A percentile compares a stretch with the other conserved stretches of the same genome.
Evolutionary conservation across 176 grass and related monocot genomes (phyloP).

Genomic region (Cenchrus americanus): DNA sequence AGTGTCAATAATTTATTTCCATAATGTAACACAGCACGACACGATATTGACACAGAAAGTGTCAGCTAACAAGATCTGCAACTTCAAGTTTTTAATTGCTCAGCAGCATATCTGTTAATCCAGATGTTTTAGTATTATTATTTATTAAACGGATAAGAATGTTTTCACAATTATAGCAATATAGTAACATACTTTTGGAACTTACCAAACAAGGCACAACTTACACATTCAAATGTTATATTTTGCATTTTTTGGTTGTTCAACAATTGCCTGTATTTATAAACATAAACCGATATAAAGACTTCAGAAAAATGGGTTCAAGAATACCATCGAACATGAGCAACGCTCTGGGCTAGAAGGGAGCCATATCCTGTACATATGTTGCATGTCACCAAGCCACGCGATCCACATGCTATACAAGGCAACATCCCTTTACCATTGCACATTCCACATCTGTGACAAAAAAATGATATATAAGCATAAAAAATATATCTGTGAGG

Average conservation of each 20-base stretch:
- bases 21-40: neutral
- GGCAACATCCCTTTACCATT: constrained; percentile 77
- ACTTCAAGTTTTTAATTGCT: neutral
- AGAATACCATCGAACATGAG: constrained; percentile 80
- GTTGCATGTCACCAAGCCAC: constrained; percentile 72
- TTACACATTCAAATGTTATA: constrained; percentile 13
- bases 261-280: neutral
- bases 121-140: neutral
- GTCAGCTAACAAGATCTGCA: constrained; percentile 3
- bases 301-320: neutral
- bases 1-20: constrained; percentile 10
- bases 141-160: constrained; percentile 19
- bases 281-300: neutral
- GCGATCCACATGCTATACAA: constrained; percentile 75
- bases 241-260: constrained; percentile 14
- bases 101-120: neutral
- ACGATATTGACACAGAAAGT: constrained; percentile 25
- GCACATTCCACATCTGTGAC: constrained; percentile 81
- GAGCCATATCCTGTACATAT: constrained; percentile 80
- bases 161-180: constrained; percentile 25
- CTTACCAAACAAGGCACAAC: neutral
- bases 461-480: constrained; percentile 16
- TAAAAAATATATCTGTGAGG: constrained; percentile 18
- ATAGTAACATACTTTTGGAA: constrained; percentile 20
- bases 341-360: constrained; percentile 64